Base-by-base conservation (phyloP, 192 early-diverging fungal genomes). In the Backusella australiensis region DNA sequence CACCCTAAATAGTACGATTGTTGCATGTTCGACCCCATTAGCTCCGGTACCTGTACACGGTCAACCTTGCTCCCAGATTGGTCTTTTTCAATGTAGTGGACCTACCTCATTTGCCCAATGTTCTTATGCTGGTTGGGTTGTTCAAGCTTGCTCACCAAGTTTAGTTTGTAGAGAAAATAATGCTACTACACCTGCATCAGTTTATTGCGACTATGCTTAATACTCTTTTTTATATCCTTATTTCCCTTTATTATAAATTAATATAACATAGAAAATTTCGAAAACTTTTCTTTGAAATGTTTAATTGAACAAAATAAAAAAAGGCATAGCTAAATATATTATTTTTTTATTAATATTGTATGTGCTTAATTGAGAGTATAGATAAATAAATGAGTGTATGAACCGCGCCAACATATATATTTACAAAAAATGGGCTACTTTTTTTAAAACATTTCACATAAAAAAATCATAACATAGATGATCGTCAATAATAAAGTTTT, bases 51-150 rank as follows among this genome's bases (percentile, higher is more conserved):
- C 56, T 63, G 11, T 29, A 26, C 84, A 79, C 34, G 87, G 87
- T 15, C 75, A 39, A 17, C 41, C 78, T 29, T 88, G 88, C 59
- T 21, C 69, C 35, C 73, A 77, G 0, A 73, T 73, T 0, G 71
- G 53, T n/a, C 75, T 81, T 34, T 84, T 86, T 34, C 79, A 76
- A 1, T 89, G 88, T 65, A 78, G 69, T 56, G 85, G 87, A 2
- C 1, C 0, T 26, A 67, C 78, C 21, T 73, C 67, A 8, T 86
- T 82, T 82, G 88, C 83, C 6, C 68, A 84, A 29, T 89, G 86
- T 72, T 68, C 78, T 34, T 68, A 79, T 42, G 86, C 86, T 12
- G 46, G 41, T 11, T 89, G 85, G 85, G 81, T 83, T 35, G 52
- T 84, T 6, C 71, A 78, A 36, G 17, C 75, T 3, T 89, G 88